Conservation (phyloP, 768 basidiomycete genomes). For the Lentinula aciculospora region DNA sequence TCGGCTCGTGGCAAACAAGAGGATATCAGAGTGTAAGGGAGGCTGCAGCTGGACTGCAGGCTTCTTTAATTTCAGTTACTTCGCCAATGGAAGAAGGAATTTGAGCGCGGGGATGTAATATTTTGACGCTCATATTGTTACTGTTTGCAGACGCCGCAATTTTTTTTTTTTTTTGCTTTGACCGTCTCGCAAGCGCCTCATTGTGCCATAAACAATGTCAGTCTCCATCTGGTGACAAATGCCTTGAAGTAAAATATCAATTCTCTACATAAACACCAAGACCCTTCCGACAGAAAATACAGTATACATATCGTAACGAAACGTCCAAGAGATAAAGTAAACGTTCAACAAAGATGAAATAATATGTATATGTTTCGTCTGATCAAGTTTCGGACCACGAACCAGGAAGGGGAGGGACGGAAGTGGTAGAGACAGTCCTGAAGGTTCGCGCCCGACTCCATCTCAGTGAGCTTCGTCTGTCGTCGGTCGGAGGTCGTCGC, state of each 20-base stretch:
- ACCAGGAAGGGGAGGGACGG: conserved; percentile 5
- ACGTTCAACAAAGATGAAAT: not conserved
- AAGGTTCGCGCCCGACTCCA: conserved; percentile 2
- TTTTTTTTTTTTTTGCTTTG: conserved; percentile 1
- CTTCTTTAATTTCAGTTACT: not conserved
- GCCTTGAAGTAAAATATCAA: too few species aligned
- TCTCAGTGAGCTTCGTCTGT: not conserved
- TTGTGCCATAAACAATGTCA: not conserved
- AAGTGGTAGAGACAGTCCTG: not conserved
- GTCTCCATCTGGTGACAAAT: not conserved
- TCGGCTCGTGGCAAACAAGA: not conserved
- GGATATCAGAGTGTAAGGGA: not conserved
- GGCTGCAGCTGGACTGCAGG: too few species aligned
- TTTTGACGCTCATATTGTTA: not conserved
- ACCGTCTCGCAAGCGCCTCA: not conserved
- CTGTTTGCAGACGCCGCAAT: not conserved
- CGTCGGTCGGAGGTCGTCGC: not conserved
- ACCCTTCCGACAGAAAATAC: not conserved
- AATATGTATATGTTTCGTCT: not conserved
- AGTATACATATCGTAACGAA: not conserved
- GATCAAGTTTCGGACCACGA: not conserved
- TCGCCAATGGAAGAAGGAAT: not conserved
- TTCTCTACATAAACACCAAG: not conserved
- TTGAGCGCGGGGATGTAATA: not conserved
- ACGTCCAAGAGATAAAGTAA: not conserved